Evolutionary conservation across 1,284 basidiomycete genomes (phyloP).

Genomic region (Leccinum cinnamomeum): DNA sequence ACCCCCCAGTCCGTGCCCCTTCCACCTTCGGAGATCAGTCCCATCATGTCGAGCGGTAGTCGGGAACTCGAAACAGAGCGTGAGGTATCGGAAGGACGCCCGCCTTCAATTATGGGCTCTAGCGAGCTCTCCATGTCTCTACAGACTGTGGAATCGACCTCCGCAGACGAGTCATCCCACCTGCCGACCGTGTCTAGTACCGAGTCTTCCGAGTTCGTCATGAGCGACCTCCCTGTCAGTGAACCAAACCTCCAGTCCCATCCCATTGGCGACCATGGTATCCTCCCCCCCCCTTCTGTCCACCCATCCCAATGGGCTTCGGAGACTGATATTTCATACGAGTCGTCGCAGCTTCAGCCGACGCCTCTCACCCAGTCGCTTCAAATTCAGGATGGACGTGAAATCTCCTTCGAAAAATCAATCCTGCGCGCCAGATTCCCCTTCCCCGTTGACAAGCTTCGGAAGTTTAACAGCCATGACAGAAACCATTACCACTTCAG

Average conservation of each 20-base stretch:
- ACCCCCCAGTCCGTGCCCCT: slow-evolving; percentile 42
- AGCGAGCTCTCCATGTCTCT: slow-evolving; percentile 27
- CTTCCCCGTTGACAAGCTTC: slow-evolving; percentile 41
- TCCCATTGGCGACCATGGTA: slow-evolving; percentile 27
- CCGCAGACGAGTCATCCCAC: slow-evolving; percentile 25
- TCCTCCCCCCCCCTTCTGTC: slow-evolving; percentile 31
- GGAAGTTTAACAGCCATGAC: slow-evolving; percentile 37
- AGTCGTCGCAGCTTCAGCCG: slow-evolving; percentile 64
- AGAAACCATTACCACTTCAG: slow-evolving; percentile 37
- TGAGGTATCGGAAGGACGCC: slow-evolving; percentile 14
- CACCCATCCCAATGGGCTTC: slow-evolving; percentile 46
- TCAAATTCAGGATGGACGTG: slow-evolving; percentile 55
- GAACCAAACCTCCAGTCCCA: slow-evolving; percentile 27
- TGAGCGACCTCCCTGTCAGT: slow-evolving; percentile 30
- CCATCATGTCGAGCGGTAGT: slow-evolving; percentile 27
- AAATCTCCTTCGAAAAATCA: slow-evolving; percentile 63
- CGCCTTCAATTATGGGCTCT: slow-evolving; percentile 23
- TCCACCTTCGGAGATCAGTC: slow-evolving; percentile 40
- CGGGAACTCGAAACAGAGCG: slow-evolving; percentile 28
- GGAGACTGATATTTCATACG: slow-evolving; percentile 65
- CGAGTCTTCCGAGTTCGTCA: slow-evolving; percentile 36
- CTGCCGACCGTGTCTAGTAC: slow-evolving; percentile 24
- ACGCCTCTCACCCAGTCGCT: slow-evolving; percentile 63
- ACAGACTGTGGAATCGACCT: slow-evolving; percentile 27
- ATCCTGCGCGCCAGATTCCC: slow-evolving; percentile 45